Evolutionary conservation across 805 yeast genomes (phyloP).

Genomic region (Yarrowia keelungensis): DNA sequence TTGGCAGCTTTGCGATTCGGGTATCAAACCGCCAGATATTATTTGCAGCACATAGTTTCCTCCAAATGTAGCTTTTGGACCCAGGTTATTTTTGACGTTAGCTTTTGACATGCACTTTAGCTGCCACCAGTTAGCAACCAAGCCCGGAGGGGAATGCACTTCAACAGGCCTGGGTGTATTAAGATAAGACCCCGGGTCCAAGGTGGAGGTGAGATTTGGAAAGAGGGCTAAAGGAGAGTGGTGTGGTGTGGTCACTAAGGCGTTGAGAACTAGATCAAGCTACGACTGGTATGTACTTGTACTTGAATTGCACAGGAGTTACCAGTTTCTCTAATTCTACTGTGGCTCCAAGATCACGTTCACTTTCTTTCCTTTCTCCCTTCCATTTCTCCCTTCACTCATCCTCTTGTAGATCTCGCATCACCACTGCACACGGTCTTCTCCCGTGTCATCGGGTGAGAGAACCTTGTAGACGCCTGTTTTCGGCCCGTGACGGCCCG

Average conservation of each 20-base stretch:
- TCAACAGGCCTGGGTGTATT: too few relatives aligned
- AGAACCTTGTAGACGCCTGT: neutral
- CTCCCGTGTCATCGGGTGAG: slow-evolving; percentile 19
- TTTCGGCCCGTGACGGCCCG: neutral
- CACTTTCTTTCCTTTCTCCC: too few relatives aligned
- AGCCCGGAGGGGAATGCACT: neutral
- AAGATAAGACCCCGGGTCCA: too few relatives aligned
- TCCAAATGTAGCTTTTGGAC: neutral
- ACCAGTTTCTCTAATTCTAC: too few relatives aligned
- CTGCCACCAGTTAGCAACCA: slow-evolving; percentile 17
- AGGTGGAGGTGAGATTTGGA: too few relatives aligned
- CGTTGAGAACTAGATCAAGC: too few relatives aligned
- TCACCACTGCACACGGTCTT: slow-evolving; percentile 8
- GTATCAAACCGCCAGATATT: neutral
- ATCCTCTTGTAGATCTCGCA: slow-evolving; percentile 15
- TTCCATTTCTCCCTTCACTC: neutral
- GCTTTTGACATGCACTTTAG: slow-evolving; percentile 27
- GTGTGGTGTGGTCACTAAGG: too few relatives aligned
- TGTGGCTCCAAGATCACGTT: too few relatives aligned
- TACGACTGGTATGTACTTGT: too few relatives aligned
- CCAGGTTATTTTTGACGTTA: slow-evolving; percentile 18
- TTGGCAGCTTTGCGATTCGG: neutral
- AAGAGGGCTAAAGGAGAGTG: too few relatives aligned
- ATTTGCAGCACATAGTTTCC: neutral
- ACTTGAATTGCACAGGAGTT: too few relatives aligned